Base-by-base conservation (phyloP, 1,284 basidiomycete species). In the Mycena sp. region DNA sequence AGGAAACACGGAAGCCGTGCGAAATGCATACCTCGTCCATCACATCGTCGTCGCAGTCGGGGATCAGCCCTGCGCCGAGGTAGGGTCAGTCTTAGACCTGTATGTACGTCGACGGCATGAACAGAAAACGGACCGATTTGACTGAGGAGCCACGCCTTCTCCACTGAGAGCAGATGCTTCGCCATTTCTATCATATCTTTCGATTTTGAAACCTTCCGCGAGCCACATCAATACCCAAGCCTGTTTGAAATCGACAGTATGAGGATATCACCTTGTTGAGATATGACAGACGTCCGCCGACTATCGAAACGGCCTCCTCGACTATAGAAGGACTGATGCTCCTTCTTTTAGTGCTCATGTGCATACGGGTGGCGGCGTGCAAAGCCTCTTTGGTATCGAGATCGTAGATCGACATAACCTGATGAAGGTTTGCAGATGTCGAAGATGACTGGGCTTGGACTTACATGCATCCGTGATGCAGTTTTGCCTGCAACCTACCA, bases 41-140 rank as follows among this genome's bases (percentile, higher is more conserved):
- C 46, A 94, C 92, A 76, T 95, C 92, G 77, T 94, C 93, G 73
- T 94, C 93, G 72, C 88, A 89, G 71, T 95, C 92, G 7, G 85
- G 84, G 61, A 86, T 84, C 32, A 85, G 72, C 19, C 81, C 82
- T 84, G 19, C 28, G 52, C 49, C 29, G 55, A 23, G n/a, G n/a
- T n/a, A n/a, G n/a, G 23, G 19, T 63, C 44, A 59, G 57, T 40
- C 35, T 37, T 7, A 46, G 25, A 32, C 9, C 30, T 44, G n/a
- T 30, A 53, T 51, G 29, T 43, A 53, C 43, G 40, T 30, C 10
- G 17, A 28, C 28, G 23, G 38, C n/a, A n/a, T n/a, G n/a, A 35
- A 35, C 32, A 35, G 14, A 50, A 49, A 86, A 86, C 69, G 81
- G 75, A 71, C 91, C 92, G 54, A 94, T 89, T 72, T 88, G 86